Evolutionary conservation across 768 basidiomycete genomes (phyloP).

Genomic region (Boletus patriciae): DNA sequence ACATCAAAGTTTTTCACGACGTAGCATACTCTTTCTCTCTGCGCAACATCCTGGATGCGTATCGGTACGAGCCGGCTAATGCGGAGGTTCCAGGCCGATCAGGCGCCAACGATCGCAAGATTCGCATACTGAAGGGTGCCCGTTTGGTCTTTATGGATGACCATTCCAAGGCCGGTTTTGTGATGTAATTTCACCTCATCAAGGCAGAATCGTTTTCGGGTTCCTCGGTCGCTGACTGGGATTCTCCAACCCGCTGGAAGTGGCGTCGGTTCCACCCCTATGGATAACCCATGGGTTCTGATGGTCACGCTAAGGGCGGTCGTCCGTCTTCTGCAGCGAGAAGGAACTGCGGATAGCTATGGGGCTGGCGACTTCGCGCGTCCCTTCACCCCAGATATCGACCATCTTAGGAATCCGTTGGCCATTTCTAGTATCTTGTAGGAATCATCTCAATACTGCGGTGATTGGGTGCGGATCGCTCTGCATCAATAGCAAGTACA

Average conservation of each 20-base stretch:
- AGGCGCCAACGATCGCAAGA: conserved; percentile 35
- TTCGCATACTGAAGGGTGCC: conserved; percentile 49
- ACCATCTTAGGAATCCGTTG: conserved; percentile 5
- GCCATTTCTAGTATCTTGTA: neutral
- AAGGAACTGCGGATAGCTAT: conserved; percentile 12
- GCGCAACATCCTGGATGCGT: conserved; percentile 51
- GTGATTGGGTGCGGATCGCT: conserved; percentile 16
- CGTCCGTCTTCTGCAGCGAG: conserved; percentile 14
- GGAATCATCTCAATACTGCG: conserved; percentile 3
- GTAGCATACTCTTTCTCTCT: conserved; percentile 46
- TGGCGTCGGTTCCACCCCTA: conserved; percentile 23
- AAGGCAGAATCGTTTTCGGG: conserved; percentile 16
- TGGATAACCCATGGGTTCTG: conserved; percentile 1
- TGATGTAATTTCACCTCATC: conserved; percentile 35
- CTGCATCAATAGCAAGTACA: conserved; percentile 4
- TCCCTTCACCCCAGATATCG: conserved; percentile 9
- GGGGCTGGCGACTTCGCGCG: conserved; percentile 8
- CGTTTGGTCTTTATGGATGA: conserved; percentile 50
- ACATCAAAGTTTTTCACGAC: conserved; percentile 64
- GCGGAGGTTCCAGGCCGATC: conserved; percentile 21
- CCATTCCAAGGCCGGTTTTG: conserved; percentile 41
- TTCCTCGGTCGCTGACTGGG: conserved; percentile 10
- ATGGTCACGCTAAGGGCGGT: conserved; percentile 7
- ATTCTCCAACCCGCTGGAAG: conserved; percentile 22
- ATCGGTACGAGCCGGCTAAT: conserved; percentile 36